A percentile compares a stretch with the other conserved stretches of the same genome.
phyloP scores from a whole-genome alignment of 1,139 yeast genomes.

The Nakaseomyces bracarensis region DNA sequence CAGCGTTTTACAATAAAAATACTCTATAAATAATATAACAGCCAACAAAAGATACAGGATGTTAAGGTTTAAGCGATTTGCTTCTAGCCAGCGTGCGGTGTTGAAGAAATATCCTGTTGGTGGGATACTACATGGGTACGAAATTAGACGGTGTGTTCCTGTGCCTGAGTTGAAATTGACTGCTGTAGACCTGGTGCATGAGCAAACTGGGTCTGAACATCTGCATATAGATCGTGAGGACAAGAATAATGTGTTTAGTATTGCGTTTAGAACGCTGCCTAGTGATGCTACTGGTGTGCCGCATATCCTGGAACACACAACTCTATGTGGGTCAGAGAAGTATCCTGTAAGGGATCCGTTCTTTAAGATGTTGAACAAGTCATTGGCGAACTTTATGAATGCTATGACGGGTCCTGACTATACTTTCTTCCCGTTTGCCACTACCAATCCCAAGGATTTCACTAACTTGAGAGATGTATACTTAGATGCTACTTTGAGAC shows the following conservation, averaged over 20 bases:
- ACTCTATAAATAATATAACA: too few relatives aligned
- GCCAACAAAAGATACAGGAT: conserved; percentile 10
- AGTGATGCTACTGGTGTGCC: conserved; percentile 93
- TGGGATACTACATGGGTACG: conserved; percentile 52
- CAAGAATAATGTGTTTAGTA: conserved; percentile 75
- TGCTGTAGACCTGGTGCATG: conserved; percentile 67
- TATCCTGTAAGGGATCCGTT: conserved; percentile 96
- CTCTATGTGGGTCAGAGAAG: conserved; percentile 83
- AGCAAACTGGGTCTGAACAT: conserved; percentile 67
- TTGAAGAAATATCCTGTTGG: conserved; percentile 49
- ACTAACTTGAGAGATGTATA: conserved; percentile 81
- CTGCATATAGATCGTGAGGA: conserved; percentile 79
- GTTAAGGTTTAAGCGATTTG: conserved; percentile 22
- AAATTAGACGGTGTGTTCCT: conserved; percentile 50
- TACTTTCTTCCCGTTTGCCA: conserved; percentile 92
- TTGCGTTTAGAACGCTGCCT: conserved; percentile 89
- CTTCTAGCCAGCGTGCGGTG: conserved; percentile 20
- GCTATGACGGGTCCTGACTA: conserved; percentile 98
- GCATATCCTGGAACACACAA: conserved; percentile 90
- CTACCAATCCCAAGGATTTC: conserved; percentile 78
- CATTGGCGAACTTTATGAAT: conserved; percentile 90
- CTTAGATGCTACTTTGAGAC: conserved; percentile 78
- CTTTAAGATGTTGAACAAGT: conserved; percentile 88
- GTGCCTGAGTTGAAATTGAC: conserved; percentile 77
- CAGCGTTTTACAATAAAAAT: not conserved